Evolutionary conservation across 2,329 filamentous ascomycete species (phyloP).

Genomic region (Penicillium sclerotiorum): DNA sequence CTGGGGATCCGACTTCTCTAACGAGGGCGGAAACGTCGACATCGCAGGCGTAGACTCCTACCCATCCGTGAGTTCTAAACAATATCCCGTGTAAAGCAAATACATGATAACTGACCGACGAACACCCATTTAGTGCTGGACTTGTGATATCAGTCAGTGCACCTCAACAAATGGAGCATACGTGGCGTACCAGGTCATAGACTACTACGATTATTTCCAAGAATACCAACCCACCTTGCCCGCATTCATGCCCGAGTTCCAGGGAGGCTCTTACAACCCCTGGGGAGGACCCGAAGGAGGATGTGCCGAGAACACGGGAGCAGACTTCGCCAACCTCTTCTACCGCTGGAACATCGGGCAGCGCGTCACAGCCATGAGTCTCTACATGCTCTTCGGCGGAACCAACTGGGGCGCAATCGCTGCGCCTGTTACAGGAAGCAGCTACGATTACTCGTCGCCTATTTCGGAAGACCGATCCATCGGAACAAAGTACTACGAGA

Average conservation of each 20-base stretch:
- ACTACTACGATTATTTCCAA: conserved; percentile 53
- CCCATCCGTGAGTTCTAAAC: conserved; percentile 51
- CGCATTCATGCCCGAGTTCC: conserved; percentile 62
- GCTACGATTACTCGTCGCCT: conserved; percentile 66
- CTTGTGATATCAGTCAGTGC: conserved; percentile 64
- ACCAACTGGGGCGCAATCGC: conserved; percentile 66
- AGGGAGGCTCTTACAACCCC: conserved; percentile 62
- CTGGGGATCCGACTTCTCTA: conserved; percentile 63
- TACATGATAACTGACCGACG: conserved; percentile 36
- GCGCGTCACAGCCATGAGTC: conserved; percentile 60
- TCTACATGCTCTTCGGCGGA: conserved; percentile 68
- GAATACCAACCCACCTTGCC: conserved; percentile 48
- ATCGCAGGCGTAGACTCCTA: conserved; percentile 34
- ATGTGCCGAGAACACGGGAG: conserved; percentile 57
- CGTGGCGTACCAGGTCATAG: conserved; percentile 55
- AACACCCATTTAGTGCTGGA: conserved; percentile 60
- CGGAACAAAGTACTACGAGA: conserved; percentile 64
- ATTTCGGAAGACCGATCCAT: conserved; percentile 62
- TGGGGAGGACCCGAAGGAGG: conserved; percentile 64
- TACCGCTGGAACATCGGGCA: conserved; percentile 65
- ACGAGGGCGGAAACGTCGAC: conserved; percentile 51
- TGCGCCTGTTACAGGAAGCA: conserved; percentile 60
- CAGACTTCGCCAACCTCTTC: conserved; percentile 65
- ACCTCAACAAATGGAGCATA: conserved; percentile 62
- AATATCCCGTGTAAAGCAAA: neutral